These are phyloP conservation scores for Syzygium oleosum DNA, from an alignment of 345 rosid genomes.

Conservation along the genomic window DNA sequence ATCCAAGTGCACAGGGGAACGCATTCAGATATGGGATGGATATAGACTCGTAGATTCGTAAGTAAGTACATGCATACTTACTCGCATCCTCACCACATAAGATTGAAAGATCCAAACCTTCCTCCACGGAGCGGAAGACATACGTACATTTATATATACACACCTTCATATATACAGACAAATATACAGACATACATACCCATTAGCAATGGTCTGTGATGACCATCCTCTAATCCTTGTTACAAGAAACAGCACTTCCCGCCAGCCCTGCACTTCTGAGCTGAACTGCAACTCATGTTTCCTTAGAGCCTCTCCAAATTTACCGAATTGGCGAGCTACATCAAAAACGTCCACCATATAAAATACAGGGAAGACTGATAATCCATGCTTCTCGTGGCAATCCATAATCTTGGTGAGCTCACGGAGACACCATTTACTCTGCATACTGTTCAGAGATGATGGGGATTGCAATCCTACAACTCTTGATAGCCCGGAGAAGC, in stretches of 20 bases:
- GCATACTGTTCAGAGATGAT: not conserved
- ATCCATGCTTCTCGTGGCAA: not conserved
- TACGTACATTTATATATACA: no score
- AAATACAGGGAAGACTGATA: not conserved
- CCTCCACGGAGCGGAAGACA: no score
- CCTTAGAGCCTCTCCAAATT: not conserved
- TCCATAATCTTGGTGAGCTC: not conserved
- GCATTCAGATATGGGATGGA: no score
- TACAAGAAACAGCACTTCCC: not conserved
- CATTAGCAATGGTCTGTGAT: not conserved
- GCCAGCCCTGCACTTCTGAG: not conserved
- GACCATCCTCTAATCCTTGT: not conserved
- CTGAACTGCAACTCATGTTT: not conserved
- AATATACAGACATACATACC: not conserved
- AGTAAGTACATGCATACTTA: no score
- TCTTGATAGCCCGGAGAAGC: not conserved
- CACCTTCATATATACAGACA: not conserved
- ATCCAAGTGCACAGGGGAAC: not conserved
- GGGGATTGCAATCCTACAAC: not conserved
- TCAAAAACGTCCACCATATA: not conserved
- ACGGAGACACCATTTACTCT: not conserved
- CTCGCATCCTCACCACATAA: no score
- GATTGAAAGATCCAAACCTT: no score
- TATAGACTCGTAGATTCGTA: no score
- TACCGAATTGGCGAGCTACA: not conserved